These are phyloP conservation scores for Acrodontium crateriforme DNA, from an alignment of 2,329 filamentous ascomycete genomes.

Conservation along the genomic window DNA sequence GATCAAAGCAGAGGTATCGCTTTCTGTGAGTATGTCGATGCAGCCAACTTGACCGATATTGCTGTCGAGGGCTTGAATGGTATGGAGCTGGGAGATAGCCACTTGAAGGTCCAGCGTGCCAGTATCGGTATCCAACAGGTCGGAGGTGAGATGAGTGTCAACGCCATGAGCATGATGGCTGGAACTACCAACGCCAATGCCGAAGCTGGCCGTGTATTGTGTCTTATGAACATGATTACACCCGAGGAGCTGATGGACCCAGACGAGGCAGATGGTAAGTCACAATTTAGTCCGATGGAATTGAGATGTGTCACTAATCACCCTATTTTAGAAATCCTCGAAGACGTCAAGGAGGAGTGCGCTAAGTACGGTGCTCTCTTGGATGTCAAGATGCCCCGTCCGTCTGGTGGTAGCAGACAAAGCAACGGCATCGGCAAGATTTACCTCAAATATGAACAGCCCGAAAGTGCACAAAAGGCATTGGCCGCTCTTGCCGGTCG, in stretches of 20 bases:
- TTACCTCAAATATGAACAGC: slow-evolving; percentile 78
- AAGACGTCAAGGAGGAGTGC: slow-evolving; percentile 89
- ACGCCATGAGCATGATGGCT: slow-evolving; percentile 94
- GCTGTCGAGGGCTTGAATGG: slow-evolving; percentile 84
- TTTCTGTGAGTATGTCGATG: slow-evolving; percentile 86
- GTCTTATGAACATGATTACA: slow-evolving; percentile 97
- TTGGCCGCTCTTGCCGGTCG: slow-evolving; percentile 80
- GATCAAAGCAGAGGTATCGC: slow-evolving; percentile 79
- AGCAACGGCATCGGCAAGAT: slow-evolving; percentile 93
- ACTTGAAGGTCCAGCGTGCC: slow-evolving; percentile 73
- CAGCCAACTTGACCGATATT: slow-evolving; percentile 56
- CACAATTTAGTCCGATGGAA: too few relatives aligned
- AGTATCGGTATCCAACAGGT: slow-evolving; percentile 92
- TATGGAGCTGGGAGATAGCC: slow-evolving; percentile 81
- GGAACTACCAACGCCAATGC: slow-evolving; percentile 64
- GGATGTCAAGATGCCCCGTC: slow-evolving; percentile 86
- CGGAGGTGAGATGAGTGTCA: slow-evolving; percentile 88
- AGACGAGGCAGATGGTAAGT: slow-evolving; percentile 84
- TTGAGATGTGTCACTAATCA: background rate
- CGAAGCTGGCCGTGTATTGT: slow-evolving; percentile 71
- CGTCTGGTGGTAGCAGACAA: slow-evolving; percentile 67
- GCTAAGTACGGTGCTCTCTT: slow-evolving; percentile 73
- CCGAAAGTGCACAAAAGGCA: slow-evolving; percentile 68
- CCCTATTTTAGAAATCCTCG: slow-evolving; percentile 60
- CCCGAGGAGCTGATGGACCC: slow-evolving; percentile 85